Evolutionary conservation across 108 stramenopile genomes (phyloP).

Genomic region (Poteriospumella lacustris): DNA sequence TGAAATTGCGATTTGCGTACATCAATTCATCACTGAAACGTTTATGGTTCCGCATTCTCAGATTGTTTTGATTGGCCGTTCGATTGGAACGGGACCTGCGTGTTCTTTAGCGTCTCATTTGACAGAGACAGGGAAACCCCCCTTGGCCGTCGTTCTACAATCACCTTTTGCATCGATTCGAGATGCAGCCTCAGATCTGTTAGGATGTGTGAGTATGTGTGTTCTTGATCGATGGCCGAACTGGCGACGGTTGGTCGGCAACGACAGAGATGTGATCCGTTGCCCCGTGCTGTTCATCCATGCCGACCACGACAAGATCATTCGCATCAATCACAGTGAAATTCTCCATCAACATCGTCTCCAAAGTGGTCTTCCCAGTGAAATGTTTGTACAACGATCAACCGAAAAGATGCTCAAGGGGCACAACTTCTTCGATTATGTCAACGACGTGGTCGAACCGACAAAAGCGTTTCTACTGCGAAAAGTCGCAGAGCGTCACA

Average conservation of each 20-base stretch:
- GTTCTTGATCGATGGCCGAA: slow-evolving; percentile 16
- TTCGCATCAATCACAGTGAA: neutral
- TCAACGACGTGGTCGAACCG: neutral
- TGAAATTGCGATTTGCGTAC: neutral
- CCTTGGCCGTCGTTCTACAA: neutral
- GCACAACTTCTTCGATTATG: slow-evolving; percentile 20
- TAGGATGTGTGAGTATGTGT: neutral
- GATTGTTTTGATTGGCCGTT: slow-evolving; percentile 19
- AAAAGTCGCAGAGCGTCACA: neutral
- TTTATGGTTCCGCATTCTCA: neutral
- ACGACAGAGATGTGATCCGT: neutral
- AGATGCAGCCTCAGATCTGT: neutral
- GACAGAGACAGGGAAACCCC: neutral
- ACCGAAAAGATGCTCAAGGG: neutral
- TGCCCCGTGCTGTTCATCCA: slow-evolving; percentile 12
- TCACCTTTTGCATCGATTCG: slow-evolving; percentile 15
- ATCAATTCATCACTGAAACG: neutral
- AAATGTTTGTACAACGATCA: neutral
- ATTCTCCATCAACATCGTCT: neutral
- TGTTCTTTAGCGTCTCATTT: neutral
- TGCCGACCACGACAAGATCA: slow-evolving; percentile 12
- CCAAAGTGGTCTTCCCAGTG: neutral
- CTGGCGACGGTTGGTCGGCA: neutral
- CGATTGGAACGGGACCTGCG: slow-evolving; percentile 1
- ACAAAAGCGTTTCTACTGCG: neutral